phyloP scores from a whole-genome alignment of 805 yeast genomes.

The Candida jianshihensis region DNA sequence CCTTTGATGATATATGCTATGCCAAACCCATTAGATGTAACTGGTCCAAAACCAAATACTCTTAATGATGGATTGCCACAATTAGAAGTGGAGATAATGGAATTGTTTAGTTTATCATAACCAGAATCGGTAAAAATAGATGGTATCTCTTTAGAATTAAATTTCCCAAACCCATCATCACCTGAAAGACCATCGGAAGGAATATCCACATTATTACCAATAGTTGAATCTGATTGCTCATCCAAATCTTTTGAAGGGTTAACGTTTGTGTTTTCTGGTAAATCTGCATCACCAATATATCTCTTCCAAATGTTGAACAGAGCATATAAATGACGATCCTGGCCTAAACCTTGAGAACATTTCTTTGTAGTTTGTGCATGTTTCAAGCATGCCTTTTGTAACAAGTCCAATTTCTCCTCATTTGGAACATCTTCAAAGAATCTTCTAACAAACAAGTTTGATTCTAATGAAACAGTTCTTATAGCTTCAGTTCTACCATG shows the following conservation, averaged over 20 bases:
- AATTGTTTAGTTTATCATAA: constrained; percentile 79
- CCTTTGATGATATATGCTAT: constrained; percentile 82
- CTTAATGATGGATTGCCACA: constrained; percentile 90
- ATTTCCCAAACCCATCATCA: neutral
- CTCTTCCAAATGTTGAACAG: constrained; percentile 82
- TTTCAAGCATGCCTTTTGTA: constrained; percentile 62
- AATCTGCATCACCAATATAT: constrained; percentile 30
- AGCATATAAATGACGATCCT: constrained; percentile 86
- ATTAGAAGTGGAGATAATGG: constrained; percentile 75
- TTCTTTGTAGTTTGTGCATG: constrained; percentile 64
- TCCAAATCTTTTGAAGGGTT: constrained; percentile 24
- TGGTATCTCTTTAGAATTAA: constrained; percentile 43
- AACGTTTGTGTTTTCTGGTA: constrained; percentile 13
- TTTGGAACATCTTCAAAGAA: constrained; percentile 66
- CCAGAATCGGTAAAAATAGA: constrained; percentile 77
- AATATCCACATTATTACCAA: constrained; percentile 17
- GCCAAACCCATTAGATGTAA: constrained; percentile 87
- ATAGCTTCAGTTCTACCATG: constrained; percentile 94
- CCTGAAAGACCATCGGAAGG: no score
- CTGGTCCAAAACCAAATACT: constrained; percentile 89
- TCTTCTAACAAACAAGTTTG: constrained; percentile 75
- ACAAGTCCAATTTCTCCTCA: constrained; percentile 45
- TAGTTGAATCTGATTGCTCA: constrained; percentile 16
- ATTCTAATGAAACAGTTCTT: constrained; percentile 74
- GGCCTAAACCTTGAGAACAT: constrained; percentile 78